phyloP scores from a whole-genome alignment of 257 asterid species.

The Petunia secreta region DNA sequence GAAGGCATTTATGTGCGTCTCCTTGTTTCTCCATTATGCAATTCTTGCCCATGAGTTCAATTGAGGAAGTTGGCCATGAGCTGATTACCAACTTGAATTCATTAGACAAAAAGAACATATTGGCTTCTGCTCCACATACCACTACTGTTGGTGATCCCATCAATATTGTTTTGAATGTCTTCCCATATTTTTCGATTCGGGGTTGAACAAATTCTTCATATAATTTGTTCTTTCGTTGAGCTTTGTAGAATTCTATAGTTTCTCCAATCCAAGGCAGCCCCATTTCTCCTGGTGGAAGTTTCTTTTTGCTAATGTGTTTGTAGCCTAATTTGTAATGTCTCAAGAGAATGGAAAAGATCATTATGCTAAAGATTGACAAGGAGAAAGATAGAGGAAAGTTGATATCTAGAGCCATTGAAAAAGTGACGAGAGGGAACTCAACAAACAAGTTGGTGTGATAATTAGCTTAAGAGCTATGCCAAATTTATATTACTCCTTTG shows the following conservation, averaged over 20 bases:
- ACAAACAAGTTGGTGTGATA: constrained; percentile 7
- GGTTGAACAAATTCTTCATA: constrained; percentile 69
- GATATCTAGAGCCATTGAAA: constrained; percentile 44
- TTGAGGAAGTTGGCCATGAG: constrained; percentile 90
- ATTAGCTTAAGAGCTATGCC: constrained; percentile 14
- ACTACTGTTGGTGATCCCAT: constrained; percentile 87
- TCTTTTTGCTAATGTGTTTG: constrained; percentile 37
- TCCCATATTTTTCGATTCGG: constrained; percentile 60
- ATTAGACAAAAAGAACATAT: constrained; percentile 75
- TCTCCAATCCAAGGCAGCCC: constrained; percentile 90
- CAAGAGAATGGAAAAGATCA: constrained; percentile 38
- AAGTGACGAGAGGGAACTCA: neutral
- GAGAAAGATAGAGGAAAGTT: constrained; percentile 31
- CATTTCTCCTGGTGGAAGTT: constrained; percentile 74
- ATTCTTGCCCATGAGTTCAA: constrained; percentile 77
- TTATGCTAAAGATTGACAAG: constrained; percentile 31
- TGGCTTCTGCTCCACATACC: constrained; percentile 81
- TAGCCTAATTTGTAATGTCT: constrained; percentile 24
- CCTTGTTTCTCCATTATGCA: constrained; percentile 93
- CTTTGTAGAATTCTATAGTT: constrained; percentile 69
- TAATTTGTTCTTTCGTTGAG: constrained; percentile 66
- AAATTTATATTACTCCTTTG: constrained; percentile 34
- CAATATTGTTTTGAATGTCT: constrained; percentile 69
- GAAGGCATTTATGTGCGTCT: constrained; percentile 63
- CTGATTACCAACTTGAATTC: constrained; percentile 87